Conservation (phyloP, 345 rosid genomes). For the Linum tenue region DNA sequence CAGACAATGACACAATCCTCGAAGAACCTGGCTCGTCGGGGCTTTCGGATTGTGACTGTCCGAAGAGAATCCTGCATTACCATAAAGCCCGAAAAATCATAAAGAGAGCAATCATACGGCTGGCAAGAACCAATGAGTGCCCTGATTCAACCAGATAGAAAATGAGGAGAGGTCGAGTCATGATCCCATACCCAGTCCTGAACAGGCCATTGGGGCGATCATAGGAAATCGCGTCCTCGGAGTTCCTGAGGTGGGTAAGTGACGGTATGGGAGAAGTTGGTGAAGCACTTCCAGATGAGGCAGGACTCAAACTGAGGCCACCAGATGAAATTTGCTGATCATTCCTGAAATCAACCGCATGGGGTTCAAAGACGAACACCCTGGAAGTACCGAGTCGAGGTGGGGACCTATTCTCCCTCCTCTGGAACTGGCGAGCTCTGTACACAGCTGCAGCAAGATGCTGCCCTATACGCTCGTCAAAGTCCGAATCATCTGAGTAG, state of each 20-base stretch:
- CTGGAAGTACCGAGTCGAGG: constrained; percentile 30
- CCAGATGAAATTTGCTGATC: constrained; percentile 18
- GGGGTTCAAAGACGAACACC: constrained; percentile 21
- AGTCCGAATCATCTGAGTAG: constrained; percentile 41
- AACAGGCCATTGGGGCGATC: constrained; percentile 26
- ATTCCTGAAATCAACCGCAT: constrained; percentile 16
- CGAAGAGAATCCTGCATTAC: constrained; percentile 22
- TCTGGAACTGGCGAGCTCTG: constrained; percentile 36
- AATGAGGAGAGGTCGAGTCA: not conserved
- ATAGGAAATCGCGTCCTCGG: constrained; percentile 20
- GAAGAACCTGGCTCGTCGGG: constrained; percentile 31
- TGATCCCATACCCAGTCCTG: constrained; percentile 34
- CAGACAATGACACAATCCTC: constrained; percentile 49
- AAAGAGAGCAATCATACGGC: not conserved
- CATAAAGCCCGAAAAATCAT: not conserved
- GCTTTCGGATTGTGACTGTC: constrained; percentile 19
- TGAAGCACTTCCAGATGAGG: constrained; percentile 22
- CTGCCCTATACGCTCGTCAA: constrained; percentile 57
- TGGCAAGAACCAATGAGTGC: no score
- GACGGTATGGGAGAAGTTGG: constrained; percentile 21
- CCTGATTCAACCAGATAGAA: not conserved
- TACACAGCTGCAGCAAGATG: constrained; percentile 51
- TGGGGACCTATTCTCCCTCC: constrained; percentile 48
- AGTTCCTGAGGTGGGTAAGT: constrained; percentile 10
- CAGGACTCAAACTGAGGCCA: constrained; percentile 20